Evolutionary conservation across 208 protist genomes (phyloP).

Genomic region (Acanthamoeba culbertsoni): DNA sequence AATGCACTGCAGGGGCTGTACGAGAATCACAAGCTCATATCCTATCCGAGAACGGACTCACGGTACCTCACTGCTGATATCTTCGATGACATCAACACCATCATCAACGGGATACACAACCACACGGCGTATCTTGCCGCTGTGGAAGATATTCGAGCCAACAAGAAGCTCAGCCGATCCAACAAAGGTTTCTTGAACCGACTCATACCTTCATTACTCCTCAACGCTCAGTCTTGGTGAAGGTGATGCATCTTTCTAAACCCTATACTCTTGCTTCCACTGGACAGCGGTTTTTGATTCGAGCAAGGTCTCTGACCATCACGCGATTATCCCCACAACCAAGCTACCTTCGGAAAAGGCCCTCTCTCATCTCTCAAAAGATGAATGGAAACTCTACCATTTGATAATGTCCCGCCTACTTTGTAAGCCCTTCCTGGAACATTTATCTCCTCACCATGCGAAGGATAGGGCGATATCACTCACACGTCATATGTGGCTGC

Average conservation of each 20-base stretch:
- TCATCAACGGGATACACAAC: neutral
- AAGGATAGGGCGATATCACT: neutral
- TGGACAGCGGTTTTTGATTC: slow-evolving; percentile 7
- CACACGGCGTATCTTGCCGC: neutral
- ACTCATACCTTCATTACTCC: neutral
- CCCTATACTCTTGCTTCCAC: neutral
- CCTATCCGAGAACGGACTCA: slow-evolving; percentile 55
- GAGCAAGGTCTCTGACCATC: slow-evolving; percentile 49
- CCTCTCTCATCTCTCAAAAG: neutral
- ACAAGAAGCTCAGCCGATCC: neutral
- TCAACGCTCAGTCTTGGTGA: no score
- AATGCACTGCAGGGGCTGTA: slow-evolving; percentile 35
- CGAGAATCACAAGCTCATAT: slow-evolving; percentile 48
- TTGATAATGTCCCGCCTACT: neutral
- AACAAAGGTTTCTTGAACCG: neutral
- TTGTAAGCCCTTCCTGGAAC: neutral
- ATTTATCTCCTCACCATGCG: neutral
- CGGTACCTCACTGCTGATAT: slow-evolving; percentile 8
- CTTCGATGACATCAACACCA: neutral
- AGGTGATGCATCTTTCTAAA: neutral
- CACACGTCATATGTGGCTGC: neutral
- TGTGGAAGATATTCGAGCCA: neutral
- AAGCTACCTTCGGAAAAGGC: neutral
- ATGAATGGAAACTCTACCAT: slow-evolving; percentile 37
- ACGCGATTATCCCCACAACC: slow-evolving; percentile 58